Base-by-base conservation (phyloP, 306 rosid genomes). In the Medicago truncatula region DNA sequence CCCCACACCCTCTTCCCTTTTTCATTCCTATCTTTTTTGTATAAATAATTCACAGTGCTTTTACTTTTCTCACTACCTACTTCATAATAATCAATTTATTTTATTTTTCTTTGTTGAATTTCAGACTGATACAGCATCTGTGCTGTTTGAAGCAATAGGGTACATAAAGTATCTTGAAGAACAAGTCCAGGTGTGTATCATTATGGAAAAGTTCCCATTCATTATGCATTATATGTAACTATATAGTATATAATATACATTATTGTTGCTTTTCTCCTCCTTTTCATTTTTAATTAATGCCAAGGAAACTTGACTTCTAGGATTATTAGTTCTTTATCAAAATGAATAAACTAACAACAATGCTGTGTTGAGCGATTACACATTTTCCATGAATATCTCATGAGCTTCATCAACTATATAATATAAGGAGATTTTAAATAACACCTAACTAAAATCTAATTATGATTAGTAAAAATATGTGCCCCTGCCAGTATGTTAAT, bases 41-140 rank as follows among this genome's bases (percentile, higher is more conserved):
- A 21, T 21, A 58, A 23, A 58, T 76, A 64, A 74, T 66, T 80
- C 39, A 23, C 21, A 67, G 75, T 83, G 82, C 86, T 66, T 74
- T 82, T 82, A 53, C 84, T 78, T 76, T 82, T 80, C 68, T 57
- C 77, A 71, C 53, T 49, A 75, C 75, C 72, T 64, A 43, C 73
- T 81, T 56, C 64, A 73, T 44, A 41, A 65, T 65, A 16, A 73
- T 62, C 7, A 13, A 34, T 15, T 16, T 7, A 34, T 47, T n/a
- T 46, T 13, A 14, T 14, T 60, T 34, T n/a, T 50, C 25, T 46
- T 46, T 70, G 2, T 78, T 66, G 61, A 70, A 58, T 81, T 84
- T 82, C 94, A 94, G 98, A 95, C 98, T 4, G 97, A 95, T 81
- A 92, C 97, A 6, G 97, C 98, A 31, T 95, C 98, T 7, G 98